Evolutionary conservation across 2,329 filamentous ascomycete genomes (phyloP).

Genomic region (Aureobasidium sp.): DNA sequence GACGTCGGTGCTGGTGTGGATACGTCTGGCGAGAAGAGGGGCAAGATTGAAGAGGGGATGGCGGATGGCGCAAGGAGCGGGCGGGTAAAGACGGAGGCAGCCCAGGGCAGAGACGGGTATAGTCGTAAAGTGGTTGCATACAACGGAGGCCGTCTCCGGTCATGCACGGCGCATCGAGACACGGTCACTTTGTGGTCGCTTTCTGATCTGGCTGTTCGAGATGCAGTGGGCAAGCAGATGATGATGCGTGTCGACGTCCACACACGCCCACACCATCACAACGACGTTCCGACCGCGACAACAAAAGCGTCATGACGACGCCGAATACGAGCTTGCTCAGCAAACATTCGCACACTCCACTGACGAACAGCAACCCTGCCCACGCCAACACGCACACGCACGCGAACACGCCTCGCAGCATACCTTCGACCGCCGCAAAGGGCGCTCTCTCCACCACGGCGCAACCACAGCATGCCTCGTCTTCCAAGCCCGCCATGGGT

Average conservation of each 20-base stretch:
- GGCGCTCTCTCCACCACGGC: conserved; percentile 23
- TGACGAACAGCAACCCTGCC: background rate
- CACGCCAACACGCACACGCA: background rate
- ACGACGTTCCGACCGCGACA: background rate
- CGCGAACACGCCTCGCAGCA: conserved; percentile 26
- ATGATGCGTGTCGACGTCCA: background rate
- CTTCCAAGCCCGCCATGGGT: conserved; percentile 20
- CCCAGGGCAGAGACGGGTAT: background rate
- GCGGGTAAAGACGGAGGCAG: background rate
- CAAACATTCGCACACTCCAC: background rate
- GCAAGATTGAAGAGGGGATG: background rate
- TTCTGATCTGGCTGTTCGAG: background rate
- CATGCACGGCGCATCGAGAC: background rate
- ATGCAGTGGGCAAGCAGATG: background rate
- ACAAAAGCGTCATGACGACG: conserved; percentile 6
- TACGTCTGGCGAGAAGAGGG: too few species aligned
- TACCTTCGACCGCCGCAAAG: conserved; percentile 23
- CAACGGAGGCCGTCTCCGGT: background rate
- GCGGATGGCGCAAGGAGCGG: background rate
- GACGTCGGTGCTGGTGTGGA: background rate
- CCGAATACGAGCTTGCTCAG: background rate
- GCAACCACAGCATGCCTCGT: conserved; percentile 29
- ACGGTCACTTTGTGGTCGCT: background rate
- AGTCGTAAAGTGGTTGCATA: conserved; percentile 6
- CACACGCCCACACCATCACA: background rate